Evolutionary conservation across 768 basidiomycete genomes (phyloP), one percentile per base, ranked within the genome.

Genomic region (Psilocybe cyanescens): DNA sequence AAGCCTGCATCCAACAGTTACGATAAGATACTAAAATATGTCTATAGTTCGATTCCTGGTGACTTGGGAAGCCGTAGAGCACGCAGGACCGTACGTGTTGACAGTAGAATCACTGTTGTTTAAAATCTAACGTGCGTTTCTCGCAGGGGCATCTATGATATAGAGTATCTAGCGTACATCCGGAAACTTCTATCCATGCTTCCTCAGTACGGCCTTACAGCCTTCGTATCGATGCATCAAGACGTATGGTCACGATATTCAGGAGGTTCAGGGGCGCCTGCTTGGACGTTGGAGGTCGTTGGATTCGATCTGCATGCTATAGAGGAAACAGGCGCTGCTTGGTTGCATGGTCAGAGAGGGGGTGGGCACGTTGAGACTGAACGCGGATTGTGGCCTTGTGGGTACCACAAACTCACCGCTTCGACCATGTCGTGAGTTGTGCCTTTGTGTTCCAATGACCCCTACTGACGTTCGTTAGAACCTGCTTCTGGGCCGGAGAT

Each of bases 41-140:
- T 17, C 12, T 57, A 2, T 58, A 95, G 94, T 97, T 55, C 84
- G 96, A 44, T 94, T 99, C 68, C 86, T 96, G 29, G 86, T 99
- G 3, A 96, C 97, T 1, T 99, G 97, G 97, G 97, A 99, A 72
- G 94, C 97, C 0, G 82, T 99, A 14, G 97, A 98, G 71, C 97
- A 99, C 71, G 86, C 83, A 61, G 97, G 94, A 67, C 92, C 87
- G 95, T 96, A 76, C 65, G 94, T 88, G 8, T 39, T 28, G 12
- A 28, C 11, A 28, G 9, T 6, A 41, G 30, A 24, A n/a, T 31
- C 7, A 41, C 17, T 41, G 49, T 8, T 57, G 2, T 58, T 8
- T 8, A 16, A 16, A n/a, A 41, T 5, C 55, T 63, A 55, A 60
- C 55, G 41, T 8, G 47, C 58, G 28, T 49, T 50, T 16, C 35